Percentiles rank a stretch among this genome's conserved stretches.
phyloP scores from a whole-genome alignment of 2,329 filamentous ascomycete species.

The Cladosporium sp. region DNA sequence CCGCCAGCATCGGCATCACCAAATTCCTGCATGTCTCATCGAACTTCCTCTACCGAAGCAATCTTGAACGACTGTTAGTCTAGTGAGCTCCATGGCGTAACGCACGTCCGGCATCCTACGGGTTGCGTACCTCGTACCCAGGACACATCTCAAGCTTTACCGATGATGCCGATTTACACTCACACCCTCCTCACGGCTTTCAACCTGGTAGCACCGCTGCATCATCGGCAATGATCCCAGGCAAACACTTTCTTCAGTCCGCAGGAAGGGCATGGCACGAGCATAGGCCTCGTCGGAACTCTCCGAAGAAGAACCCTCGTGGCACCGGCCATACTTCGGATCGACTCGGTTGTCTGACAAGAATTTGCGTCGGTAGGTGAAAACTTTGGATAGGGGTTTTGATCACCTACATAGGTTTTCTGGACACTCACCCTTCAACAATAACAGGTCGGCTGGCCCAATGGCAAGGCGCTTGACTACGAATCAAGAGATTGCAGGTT shows the following conservation, averaged over 20 bases:
- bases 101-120: background rate
- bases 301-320: background rate
- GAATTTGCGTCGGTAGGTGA: background rate
- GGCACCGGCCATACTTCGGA: background rate
- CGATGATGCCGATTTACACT: constrained; percentile 1
- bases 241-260: background rate
- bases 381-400: background rate
- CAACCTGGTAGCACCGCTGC: background rate
- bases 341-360: background rate
- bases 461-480: constrained; percentile 62
- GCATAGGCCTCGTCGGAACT: background rate
- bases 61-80: background rate
- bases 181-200: background rate
- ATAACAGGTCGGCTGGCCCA: constrained; percentile 45
- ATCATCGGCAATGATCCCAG: background rate
- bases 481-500: constrained; percentile 28
- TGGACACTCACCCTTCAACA: background rate
- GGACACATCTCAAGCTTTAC: background rate
- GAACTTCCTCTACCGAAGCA: background rate
- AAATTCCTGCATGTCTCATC: background rate
- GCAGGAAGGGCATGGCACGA: background rate
- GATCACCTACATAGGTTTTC: background rate
- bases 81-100: background rate
- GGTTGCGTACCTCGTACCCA: background rate
- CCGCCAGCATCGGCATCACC: background rate